Evolutionary conservation across 2,329 filamentous ascomycete species (phyloP).

Genomic region (Botrytis galanthina): DNA sequence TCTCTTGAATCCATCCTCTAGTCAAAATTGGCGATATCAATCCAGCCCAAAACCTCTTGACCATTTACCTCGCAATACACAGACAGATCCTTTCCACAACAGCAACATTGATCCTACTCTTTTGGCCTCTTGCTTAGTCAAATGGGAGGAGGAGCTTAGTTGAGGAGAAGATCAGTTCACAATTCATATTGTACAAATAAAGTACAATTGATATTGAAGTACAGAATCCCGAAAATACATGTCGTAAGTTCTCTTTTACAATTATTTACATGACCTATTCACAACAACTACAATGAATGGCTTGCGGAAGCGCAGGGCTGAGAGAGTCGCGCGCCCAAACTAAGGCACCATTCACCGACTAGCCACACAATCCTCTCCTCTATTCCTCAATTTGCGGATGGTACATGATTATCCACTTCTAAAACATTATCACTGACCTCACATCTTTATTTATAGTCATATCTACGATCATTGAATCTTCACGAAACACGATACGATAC

Average conservation of each 20-base stretch:
- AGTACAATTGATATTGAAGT: not conserved
- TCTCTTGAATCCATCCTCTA: not conserved
- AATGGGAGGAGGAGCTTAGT: not conserved
- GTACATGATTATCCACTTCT: conserved; percentile 2
- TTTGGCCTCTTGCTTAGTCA: not conserved
- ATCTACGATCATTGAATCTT: conserved; percentile 21
- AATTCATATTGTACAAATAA: not conserved
- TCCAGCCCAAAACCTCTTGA: not conserved
- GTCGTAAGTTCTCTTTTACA: not conserved
- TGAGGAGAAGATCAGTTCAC: not conserved
- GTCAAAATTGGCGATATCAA: not conserved
- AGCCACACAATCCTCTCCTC: conserved; percentile 13
- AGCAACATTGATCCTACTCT: not conserved
- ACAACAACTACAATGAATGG: not conserved
- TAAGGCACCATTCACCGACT: conserved; percentile 12
- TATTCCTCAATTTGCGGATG: conserved; percentile 9
- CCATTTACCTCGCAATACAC: not conserved
- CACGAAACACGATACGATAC: conserved; percentile 29
- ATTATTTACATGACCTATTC: not conserved
- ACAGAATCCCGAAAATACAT: not conserved
- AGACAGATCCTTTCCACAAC: not conserved
- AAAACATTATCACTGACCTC: conserved; percentile 22
- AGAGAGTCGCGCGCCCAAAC: conserved; percentile 15
- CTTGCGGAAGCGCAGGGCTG: conserved; percentile 15
- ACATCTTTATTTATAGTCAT: conserved; percentile 24